These are phyloP conservation scores for Populus hybrid DNA, from an alignment of 441 rosid genomes.

Conservation along the genomic window DNA sequence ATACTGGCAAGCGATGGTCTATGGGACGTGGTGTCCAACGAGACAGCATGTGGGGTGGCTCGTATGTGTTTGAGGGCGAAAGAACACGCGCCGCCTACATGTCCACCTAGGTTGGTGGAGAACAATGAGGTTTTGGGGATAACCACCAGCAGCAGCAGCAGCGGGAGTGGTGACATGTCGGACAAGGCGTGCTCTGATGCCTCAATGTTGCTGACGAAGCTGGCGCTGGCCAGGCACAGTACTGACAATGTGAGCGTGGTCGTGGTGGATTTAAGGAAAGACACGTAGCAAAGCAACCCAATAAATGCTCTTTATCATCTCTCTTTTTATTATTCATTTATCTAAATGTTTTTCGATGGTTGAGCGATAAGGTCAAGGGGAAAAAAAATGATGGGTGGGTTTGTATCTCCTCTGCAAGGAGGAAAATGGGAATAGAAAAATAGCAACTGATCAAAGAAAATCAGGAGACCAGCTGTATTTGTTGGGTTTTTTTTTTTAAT, in stretches of 20 bases:
- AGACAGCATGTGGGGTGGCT: conserved; percentile 75
- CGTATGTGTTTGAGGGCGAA: conserved; percentile 56
- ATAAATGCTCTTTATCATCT: background rate
- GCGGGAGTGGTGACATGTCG: conserved; percentile 19
- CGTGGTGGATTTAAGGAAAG: conserved; percentile 66
- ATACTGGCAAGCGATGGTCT: conserved; percentile 87
- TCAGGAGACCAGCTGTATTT: conserved; percentile 1
- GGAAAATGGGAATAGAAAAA: background rate
- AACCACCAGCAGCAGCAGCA: background rate
- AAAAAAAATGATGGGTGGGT: background rate
- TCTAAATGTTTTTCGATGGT: background rate
- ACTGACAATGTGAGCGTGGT: conserved; percentile 81
- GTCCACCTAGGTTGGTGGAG: conserved; percentile 7
- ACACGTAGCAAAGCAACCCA: conserved; percentile 19
- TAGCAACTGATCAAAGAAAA: background rate
- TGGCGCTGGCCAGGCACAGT: conserved; percentile 72
- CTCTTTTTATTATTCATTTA: background rate
- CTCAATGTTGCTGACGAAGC: conserved; percentile 60
- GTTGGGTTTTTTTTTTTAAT: background rate
- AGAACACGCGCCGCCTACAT: background rate
- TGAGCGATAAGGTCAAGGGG: background rate
- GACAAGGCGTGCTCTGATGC: conserved; percentile 70
- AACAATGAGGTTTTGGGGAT: conserved; percentile 17
- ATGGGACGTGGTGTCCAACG: conserved; percentile 91
- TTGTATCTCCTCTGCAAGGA: background rate